Conservation (phyloP, 148 eudicot genomes). For the Suaeda aralocaspica region DNA sequence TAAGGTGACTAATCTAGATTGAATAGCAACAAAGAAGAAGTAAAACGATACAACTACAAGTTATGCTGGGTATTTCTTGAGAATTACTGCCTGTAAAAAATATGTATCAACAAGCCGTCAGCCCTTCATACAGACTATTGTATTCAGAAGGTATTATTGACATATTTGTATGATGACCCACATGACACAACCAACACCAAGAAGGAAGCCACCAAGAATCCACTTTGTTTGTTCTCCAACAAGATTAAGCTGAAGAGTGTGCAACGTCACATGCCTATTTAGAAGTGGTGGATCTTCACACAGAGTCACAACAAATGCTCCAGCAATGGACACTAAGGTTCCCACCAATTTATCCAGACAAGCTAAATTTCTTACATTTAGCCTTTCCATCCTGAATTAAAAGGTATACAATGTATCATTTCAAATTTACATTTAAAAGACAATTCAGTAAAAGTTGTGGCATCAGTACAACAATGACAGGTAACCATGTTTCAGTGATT, state of each 20-base stretch:
- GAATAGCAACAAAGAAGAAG: slow-evolving; percentile 70
- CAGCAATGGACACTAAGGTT: slow-evolving; percentile 36
- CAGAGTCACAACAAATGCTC: slow-evolving; percentile 49
- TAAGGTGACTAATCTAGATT: slow-evolving; percentile 49
- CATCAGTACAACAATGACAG: background rate
- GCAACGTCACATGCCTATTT: slow-evolving; percentile 22
- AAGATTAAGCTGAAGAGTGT: slow-evolving; percentile 23
- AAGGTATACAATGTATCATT: background rate
- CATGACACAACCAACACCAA: slow-evolving; percentile 45
- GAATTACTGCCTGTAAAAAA: slow-evolving; percentile 50
- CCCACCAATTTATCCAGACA: slow-evolving; percentile 41
- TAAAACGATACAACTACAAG: slow-evolving; percentile 65
- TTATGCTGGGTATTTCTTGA: slow-evolving; percentile 61
- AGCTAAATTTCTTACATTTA: slow-evolving; percentile 29
- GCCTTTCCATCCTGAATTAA: slow-evolving; percentile 49
- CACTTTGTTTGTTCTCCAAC: slow-evolving; percentile 39
- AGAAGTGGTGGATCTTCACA: slow-evolving; percentile 52
- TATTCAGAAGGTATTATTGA: background rate
- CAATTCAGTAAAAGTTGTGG: background rate
- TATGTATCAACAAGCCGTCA: slow-evolving; percentile 6
- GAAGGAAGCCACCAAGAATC: slow-evolving; percentile 67
- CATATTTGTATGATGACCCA: slow-evolving; percentile 70
- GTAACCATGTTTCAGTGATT: too few species aligned
- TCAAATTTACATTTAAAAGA: background rate
- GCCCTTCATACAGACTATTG: slow-evolving; percentile 6